Evolutionary conservation across 805 yeast genomes (phyloP).

Genomic region (Yarrowia keelungensis): DNA sequence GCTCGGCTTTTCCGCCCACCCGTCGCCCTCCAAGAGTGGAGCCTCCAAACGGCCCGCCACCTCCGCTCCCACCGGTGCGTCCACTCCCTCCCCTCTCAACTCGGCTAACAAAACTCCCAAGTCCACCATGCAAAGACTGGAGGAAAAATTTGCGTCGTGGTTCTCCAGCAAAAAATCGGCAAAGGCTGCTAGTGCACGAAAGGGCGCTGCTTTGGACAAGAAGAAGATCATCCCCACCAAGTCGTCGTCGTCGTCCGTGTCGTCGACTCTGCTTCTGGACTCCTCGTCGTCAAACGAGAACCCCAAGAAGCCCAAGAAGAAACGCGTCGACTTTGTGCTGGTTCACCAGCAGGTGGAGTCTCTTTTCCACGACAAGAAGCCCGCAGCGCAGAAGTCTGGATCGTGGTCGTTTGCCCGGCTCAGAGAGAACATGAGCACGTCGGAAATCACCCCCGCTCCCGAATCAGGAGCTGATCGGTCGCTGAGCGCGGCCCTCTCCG

Average conservation of each 20-base stretch:
- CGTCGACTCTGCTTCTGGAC: conserved; percentile 29
- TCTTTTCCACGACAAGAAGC: conserved; percentile 30
- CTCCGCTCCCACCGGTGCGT: neutral
- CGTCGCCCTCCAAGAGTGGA: neutral
- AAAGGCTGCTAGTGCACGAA: neutral
- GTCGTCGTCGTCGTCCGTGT: conserved; percentile 37
- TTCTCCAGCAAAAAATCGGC: conserved; percentile 18
- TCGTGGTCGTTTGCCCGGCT: conserved; percentile 22
- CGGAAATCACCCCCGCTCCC: conserved; percentile 33
- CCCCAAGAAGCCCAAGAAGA: conserved; percentile 30
- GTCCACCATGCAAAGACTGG: conserved; percentile 37
- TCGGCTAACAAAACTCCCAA: conserved; percentile 34
- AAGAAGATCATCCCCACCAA: conserved; percentile 30
- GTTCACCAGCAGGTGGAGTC: conserved; percentile 36
- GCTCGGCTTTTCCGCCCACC: conserved; percentile 20
- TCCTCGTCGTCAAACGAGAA: conserved; percentile 35
- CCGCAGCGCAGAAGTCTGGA: neutral
- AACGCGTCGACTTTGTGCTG: conserved; percentile 33
- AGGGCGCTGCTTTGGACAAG: conserved; percentile 3
- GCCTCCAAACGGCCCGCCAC: neutral
- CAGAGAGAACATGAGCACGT: conserved; percentile 30
- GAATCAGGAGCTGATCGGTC: conserved; percentile 21
- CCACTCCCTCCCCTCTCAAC: conserved; percentile 4
- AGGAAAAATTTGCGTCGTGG: conserved; percentile 39
- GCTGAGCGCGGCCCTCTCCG: neutral